Evolutionary conservation across 805 yeast species (phyloP), one percentile per base, ranked within the genome.

Genomic region (Saturnispora galanensis): DNA sequence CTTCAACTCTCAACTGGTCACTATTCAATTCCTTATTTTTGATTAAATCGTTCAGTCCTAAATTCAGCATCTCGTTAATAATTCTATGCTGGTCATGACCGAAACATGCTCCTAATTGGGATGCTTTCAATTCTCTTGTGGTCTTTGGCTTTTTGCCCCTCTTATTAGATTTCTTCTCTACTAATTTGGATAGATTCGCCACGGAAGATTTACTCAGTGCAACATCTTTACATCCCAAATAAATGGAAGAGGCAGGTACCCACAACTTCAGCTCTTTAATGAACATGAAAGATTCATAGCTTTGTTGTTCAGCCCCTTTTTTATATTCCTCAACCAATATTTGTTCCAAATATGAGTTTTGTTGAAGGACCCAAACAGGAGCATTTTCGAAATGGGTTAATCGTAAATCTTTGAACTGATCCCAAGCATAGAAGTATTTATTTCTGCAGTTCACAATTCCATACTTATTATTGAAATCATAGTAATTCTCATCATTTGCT

Each of bases 371-470:
- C 48, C 77, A 70, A 3, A 78, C 74, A 18, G 73, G 68, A n/a
- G 76, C 74, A 10, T 81, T 79, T 54, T 82, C 87, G 51, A 75
- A 74, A 43, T 66, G 56, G 0, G 84, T 67, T 31, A 68, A 53
- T 11, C 66, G 56, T 46, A 83, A 56, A 1, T 85, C 84, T 5
- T 74, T 66, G 12, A 81, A 45, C 47, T 76, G 77, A 1, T 68
- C 62, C 42, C 68, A 56, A 0, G 62, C 54, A 38, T 68, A 66
- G 50, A 76, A 77, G 60, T 83, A 89, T 42, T 70, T 65, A 58
- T 81, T 79, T 49, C 82, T 67, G 57, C 88, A 81, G 39, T 72
- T 69, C 54, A 70, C 76, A 4, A 50, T 39, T 10, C 35, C 39
- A 36, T 45, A 18, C 15, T 46, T 21, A 13, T 35, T 15, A 35